Conservation (phyloP, 768 basidiomycete genomes). For the Pleurotus salmoneostramineus region DNA sequence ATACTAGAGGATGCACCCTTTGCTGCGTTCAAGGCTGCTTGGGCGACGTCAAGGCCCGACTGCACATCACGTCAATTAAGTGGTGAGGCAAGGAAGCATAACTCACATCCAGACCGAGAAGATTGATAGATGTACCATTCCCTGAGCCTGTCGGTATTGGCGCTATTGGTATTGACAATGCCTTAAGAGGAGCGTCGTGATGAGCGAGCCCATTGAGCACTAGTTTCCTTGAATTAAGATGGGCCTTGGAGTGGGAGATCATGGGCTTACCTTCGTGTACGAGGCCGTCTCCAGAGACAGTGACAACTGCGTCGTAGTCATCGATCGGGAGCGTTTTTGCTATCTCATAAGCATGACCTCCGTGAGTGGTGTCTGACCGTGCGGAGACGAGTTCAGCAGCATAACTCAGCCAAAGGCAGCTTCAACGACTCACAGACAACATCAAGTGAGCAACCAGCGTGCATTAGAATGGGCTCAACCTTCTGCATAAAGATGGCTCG, state of each 20-base stretch:
- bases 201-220: slow-evolving; percentile 78
- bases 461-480: slow-evolving; percentile 69
- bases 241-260: background rate
- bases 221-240: background rate
- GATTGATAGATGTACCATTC: slow-evolving; percentile 71
- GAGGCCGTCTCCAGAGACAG: slow-evolving; percentile 82
- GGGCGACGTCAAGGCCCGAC: slow-evolving; percentile 68
- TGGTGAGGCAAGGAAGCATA: background rate
- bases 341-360: slow-evolving; percentile 65
- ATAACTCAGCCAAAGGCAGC: background rate
- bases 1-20: slow-evolving; percentile 50
- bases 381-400: background rate
- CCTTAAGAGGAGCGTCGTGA: slow-evolving; percentile 53
- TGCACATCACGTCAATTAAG: slow-evolving; percentile 18
- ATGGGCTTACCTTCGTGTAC: slow-evolving; percentile 54
- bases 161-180: slow-evolving; percentile 65
- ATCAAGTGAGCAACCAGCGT: slow-evolving; percentile 61
- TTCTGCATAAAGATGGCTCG: slow-evolving; percentile 45
- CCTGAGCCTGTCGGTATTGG: slow-evolving; percentile 84
- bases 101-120: slow-evolving; percentile 61
- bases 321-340: slow-evolving; percentile 50
- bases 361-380: slow-evolving; percentile 56
- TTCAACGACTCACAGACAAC: slow-evolving; percentile 47
- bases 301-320: slow-evolving; percentile 63
- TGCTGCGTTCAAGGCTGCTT: slow-evolving; percentile 72